Evolutionary conservation across 2,329 filamentous ascomycete genomes (phyloP), one percentile per base, ranked within the genome.

Genomic region (Lasiodiplodia citricola): DNA sequence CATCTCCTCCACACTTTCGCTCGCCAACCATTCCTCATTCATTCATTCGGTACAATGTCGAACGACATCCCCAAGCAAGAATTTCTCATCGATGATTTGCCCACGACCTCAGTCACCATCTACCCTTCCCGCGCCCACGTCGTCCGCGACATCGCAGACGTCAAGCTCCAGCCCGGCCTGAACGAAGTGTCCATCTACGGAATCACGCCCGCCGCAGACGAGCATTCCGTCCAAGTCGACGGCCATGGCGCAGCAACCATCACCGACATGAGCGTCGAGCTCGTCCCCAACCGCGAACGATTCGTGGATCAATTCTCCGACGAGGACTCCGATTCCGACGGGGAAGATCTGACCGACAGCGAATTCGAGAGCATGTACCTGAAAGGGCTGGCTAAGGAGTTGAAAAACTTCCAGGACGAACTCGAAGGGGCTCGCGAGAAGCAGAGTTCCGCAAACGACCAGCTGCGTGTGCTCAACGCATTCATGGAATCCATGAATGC

Each of bases 71-170:
- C 69, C 4, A 71, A 67, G 38, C 71, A 73, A 28, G 54, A 64
- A n/a, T 35, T 66, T 18, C 69, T 70, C 67, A 69, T 91, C 70
- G 84, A 85, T 54, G 84, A 89, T 60, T 80, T 91, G 37, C 74
- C 80, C 10, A 91, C 90, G 41, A 86, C 86, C 62, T 86, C 85
- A 0, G 88, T 92, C 18, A 88, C 86, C 0, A 83, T 92, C 51
- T 91, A 90, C 69, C 89, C 89, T 0, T 81, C 82, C 2, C 81
- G 86, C 70, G 90, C 89, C 1, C 88, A 89, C 58, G 77, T 91
- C 37, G 83, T 86, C 14, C 84, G 89, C 31, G 87, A 90, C 66
- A 84, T 91, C 74, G 85, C 84, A 68, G 79, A 86, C 71, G 80
- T 90, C 18, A 72, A 74, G 1, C 81, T 89, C 23, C 80, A 83